Evolutionary conservation across 2,329 filamentous ascomycete genomes (phyloP).

Genomic region (Colletotrichum agaves): DNA sequence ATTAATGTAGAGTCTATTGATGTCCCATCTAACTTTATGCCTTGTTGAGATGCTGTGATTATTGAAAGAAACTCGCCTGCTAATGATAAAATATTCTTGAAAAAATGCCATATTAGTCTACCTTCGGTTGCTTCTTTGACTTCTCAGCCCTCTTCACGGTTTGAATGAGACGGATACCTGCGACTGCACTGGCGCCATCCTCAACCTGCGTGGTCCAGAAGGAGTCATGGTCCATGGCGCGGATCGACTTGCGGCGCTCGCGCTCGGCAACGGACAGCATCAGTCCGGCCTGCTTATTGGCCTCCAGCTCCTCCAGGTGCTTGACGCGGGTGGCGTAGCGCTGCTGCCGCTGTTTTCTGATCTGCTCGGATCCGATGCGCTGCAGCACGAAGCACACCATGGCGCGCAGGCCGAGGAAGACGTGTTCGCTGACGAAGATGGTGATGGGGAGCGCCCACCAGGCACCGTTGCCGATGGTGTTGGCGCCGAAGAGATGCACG

Average conservation of each 20-base stretch:
- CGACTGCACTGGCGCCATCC: conserved; percentile 49
- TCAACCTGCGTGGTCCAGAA: conserved; percentile 57
- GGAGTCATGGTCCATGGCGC: conserved; percentile 45
- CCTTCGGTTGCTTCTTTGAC: conserved; percentile 29
- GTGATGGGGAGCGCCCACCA: conserved; percentile 75
- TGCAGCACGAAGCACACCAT: conserved; percentile 50
- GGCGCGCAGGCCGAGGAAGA: conserved; percentile 71
- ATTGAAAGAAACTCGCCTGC: not conserved
- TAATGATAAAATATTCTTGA: not conserved
- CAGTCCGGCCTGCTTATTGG: conserved; percentile 47
- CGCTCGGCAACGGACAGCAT: conserved; percentile 49
- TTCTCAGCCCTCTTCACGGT: conserved; percentile 40
- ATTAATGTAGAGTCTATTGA: conserved; percentile 1
- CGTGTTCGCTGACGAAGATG: conserved; percentile 79
- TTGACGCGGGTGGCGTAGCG: conserved; percentile 51
- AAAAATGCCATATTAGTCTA: conserved; percentile 3
- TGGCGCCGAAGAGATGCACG: conserved; percentile 75
- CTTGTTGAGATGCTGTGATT: not conserved
- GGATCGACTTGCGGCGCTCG: conserved; percentile 51
- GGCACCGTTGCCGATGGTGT: conserved; percentile 64
- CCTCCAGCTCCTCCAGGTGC: conserved; percentile 54
- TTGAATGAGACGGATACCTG: conserved; percentile 49
- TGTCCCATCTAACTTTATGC: not conserved
- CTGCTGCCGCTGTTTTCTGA: conserved; percentile 52
- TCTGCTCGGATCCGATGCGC: conserved; percentile 52